Percentiles rank a stretch among this genome's conserved stretches.
These are phyloP conservation scores for Aspergillus olivimuriae DNA, from an alignment of 495 filamentous ascomycete species.

Conservation along the genomic window DNA sequence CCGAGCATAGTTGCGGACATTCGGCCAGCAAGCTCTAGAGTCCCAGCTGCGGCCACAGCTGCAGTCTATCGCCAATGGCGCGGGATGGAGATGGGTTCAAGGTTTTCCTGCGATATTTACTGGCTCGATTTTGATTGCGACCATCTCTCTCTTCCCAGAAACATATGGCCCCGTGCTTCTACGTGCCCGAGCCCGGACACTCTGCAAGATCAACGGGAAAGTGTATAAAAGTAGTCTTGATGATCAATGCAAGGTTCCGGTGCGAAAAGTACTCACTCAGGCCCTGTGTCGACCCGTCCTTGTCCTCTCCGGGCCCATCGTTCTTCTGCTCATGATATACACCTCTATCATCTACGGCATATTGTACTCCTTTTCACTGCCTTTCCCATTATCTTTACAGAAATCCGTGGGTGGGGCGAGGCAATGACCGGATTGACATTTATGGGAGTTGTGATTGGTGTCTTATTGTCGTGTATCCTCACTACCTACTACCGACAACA, in stretches of 20 bases:
- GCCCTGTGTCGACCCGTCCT: constrained; percentile 21
- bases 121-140: constrained; percentile 13
- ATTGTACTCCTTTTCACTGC: constrained; percentile 61
- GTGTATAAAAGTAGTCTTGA: constrained; percentile 25
- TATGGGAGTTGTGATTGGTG: constrained; percentile 18
- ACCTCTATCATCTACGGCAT: constrained; percentile 57
- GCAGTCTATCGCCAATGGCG: constrained; percentile 38
- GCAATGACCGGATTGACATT: constrained; percentile 2
- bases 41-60: constrained; percentile 47
- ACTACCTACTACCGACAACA: constrained; percentile 16
- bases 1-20: constrained; percentile 58
- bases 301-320: constrained; percentile 37
- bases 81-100: constrained; percentile 44
- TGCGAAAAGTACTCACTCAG: constrained; percentile 31
- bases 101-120: constrained; percentile 4
- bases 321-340: constrained; percentile 49
- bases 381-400: constrained; percentile 47
- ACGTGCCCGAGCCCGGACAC: constrained; percentile 32
- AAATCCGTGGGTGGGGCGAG: constrained; percentile 34
- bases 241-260: constrained; percentile 21
- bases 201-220: constrained; percentile 44
- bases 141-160: constrained; percentile 43
- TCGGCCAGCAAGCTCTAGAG: constrained; percentile 47
- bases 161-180: constrained; percentile 53
- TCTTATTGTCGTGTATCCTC: constrained; percentile 45